Evolutionary conservation across 129 eudicot species (phyloP), one percentile per base, ranked within the genome.

Genomic region (Ambrosia artemisiifolia): DNA sequence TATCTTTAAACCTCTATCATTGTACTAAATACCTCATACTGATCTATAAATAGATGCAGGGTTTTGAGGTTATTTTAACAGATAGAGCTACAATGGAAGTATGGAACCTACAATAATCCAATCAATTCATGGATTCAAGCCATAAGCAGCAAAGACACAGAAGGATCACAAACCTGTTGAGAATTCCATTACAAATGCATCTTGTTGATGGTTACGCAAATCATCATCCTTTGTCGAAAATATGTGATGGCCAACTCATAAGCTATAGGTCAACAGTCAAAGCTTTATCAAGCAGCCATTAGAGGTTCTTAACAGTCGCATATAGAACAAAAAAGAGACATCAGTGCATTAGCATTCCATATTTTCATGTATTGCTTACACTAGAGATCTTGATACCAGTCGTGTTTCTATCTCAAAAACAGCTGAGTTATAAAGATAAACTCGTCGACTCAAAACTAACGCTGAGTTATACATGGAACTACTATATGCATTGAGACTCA

Each of bases 231-330:
- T 80, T 87, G 56, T 79, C 81, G 62, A 89, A 64, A 75, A 87
- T 80, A 80, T 89, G 98, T 53, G 30, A 89, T n/a, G 92, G 87
- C 69, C 96, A 96, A 92, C 88, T n/a, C n/a, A n/a, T n/a, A n/a
- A n/a, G n/a, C n/a, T n/a, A n/a, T 48, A 72, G 87, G 70, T 85
- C 88, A 61, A 81, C 82, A 51, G 24, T 86, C 40, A 69, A 82
- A 75, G n/a, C 76, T 73, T 43, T 65, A 79, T 80, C 81, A 80
- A 73, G 80, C 87, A 53, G 62, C 69, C 47, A 65, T 53, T 28
- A 65, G 30, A 30, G 59, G 40, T 62, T 60, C 60, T 56, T 62
- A 67, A 51, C 50, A 33, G 56, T 69, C 63, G 47, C 60, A 67
- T 49, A 61, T 13, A 6, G 10, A 62, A 78, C 7, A 56, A 53